phyloP scores from a whole-genome alignment of 768 basidiomycete species.

The Mycena olivaceomarginata region DNA sequence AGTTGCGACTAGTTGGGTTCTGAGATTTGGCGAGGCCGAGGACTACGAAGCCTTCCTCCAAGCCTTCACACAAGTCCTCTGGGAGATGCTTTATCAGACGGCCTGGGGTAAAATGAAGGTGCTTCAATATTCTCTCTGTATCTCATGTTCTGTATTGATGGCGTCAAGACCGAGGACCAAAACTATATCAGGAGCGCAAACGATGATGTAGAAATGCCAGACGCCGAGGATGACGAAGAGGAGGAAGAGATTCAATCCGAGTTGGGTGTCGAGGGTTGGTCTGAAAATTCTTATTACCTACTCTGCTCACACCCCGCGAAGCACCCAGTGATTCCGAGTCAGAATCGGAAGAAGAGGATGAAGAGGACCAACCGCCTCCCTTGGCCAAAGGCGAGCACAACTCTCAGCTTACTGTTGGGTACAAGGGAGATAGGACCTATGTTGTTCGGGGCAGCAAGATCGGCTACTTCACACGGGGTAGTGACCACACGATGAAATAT shows the following conservation, averaged over 20 bases:
- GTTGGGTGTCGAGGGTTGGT: slow-evolving; percentile 73
- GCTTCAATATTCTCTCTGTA: slow-evolving; percentile 35
- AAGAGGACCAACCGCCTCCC: slow-evolving; percentile 62
- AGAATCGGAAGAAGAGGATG: slow-evolving; percentile 64
- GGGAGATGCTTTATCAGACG: slow-evolving; percentile 86
- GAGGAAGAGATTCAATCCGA: slow-evolving; percentile 86
- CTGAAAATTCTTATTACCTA: neutral
- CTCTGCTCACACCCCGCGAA: slow-evolving; percentile 46
- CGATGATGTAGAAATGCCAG: slow-evolving; percentile 94
- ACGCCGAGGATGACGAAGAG: slow-evolving; percentile 83
- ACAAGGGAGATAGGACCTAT: slow-evolving; percentile 96
- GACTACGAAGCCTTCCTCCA: slow-evolving; percentile 76
- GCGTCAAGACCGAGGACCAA: slow-evolving; percentile 85
- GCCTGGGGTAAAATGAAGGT: slow-evolving; percentile 91
- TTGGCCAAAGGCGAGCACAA: slow-evolving; percentile 81
- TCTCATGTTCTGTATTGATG: slow-evolving; percentile 14
- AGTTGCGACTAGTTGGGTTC: slow-evolving; percentile 86
- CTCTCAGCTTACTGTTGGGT: slow-evolving; percentile 93
- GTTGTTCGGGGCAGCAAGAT: slow-evolving; percentile 95
- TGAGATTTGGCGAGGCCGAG: slow-evolving; percentile 77
- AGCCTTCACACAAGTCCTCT: slow-evolving; percentile 81
- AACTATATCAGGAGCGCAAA: slow-evolving; percentile 86
- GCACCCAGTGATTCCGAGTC: slow-evolving; percentile 65
- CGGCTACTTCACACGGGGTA: slow-evolving; percentile 89
- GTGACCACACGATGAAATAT: slow-evolving; percentile 85